Conservation (phyloP, 176 grass and related monocot species). For the Carex cristatella region DNA sequence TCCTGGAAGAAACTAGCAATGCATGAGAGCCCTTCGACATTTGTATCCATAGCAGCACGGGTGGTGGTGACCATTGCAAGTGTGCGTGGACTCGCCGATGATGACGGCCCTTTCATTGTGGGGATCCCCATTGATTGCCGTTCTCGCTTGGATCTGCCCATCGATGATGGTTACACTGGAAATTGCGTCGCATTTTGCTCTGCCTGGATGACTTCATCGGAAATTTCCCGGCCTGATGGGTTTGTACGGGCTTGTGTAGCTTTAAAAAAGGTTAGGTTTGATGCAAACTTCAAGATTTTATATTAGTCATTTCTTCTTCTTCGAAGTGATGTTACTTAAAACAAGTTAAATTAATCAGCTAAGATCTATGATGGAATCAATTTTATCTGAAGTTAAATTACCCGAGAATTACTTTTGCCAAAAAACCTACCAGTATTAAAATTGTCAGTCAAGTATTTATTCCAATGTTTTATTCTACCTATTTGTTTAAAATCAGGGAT, state of each 20-base stretch:
- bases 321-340: too few species aligned
- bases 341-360: too few species aligned
- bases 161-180: not conserved
- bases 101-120: constrained; percentile 4
- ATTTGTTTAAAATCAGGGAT: too few species aligned
- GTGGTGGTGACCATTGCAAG: not conserved
- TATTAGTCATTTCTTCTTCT: too few species aligned
- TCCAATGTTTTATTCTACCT: too few species aligned
- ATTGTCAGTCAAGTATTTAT: too few species aligned
- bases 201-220: not conserved
- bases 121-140: not conserved
- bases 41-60: not conserved
- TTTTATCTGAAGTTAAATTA: too few species aligned
- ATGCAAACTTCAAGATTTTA: too few species aligned
- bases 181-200: constrained; percentile 6
- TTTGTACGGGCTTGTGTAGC: not conserved
- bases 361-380: too few species aligned
- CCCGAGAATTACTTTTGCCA: too few species aligned
- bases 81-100: not conserved
- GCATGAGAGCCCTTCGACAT: not conserved
- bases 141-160: constrained; percentile 7
- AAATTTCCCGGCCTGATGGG: not conserved
- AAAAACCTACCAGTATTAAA: too few species aligned
- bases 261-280: constrained; percentile 4
- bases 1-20: not conserved